Evolutionary conservation across 305 asterid genomes (phyloP), one percentile per base, ranked within the genome.

Genomic region (Rubia tinctorum): DNA sequence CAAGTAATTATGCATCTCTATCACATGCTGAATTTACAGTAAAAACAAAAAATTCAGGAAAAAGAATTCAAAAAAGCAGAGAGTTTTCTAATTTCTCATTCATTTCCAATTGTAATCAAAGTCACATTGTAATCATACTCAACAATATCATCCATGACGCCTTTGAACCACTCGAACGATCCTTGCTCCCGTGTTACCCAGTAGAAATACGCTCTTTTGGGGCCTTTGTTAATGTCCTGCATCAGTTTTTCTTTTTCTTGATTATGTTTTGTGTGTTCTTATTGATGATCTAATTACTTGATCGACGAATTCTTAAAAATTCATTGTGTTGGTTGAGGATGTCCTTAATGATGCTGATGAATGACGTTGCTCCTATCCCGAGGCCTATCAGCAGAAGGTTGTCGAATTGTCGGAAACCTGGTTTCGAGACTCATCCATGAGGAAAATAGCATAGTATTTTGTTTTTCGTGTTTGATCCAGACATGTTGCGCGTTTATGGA

Each of bases 121-220:
- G 93, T 44, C 80, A 94, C 99, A 75, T 92, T 77, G 8, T 75
- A 84, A 77, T 95, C 99, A 40, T 84, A 84, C 63, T 92, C 96
- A 76, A 98, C 92, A 55, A 92, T 86, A 78, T 95, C 99, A 75
- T 95, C 97, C 98, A 95, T 90, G 12, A 92, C 99, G 8, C 98
- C 99, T 81, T 90, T 95, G 74, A 95, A 95, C 98, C 99, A 95
- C 34, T 95, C 97, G 40, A 95, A 95, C 3, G 95, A 92, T 22
- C 91, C 97, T 87, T 95, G 99, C 82, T 95, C 98, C 40, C 95
- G 79, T 3, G 99, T 90, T 77, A 95, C 94, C 99, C 98, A 95
- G 62, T 92, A 90, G 76, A 95, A 95, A 80, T 92, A 95, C 17
- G 96, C 99, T 86, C 98, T 84, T 14, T 85, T 82, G 0, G 96